These are phyloP conservation scores for Sporothrix dimorphospora DNA, from an alignment of 2,329 filamentous ascomycete genomes.

Conservation along the genomic window DNA sequence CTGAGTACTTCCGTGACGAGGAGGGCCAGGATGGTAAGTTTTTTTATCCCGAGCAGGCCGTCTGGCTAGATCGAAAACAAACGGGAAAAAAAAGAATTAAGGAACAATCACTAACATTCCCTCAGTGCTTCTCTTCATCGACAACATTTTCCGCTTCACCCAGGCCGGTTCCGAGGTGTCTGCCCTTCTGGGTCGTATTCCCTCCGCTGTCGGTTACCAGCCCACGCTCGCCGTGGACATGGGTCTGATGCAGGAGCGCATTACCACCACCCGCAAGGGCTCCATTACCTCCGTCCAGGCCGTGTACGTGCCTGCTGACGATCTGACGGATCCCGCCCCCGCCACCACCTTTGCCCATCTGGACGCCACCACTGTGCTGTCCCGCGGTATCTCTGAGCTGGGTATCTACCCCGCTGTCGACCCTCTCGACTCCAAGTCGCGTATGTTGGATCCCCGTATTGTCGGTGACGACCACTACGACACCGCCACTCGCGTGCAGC, in stretches of 20 bases:
- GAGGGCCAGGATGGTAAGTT: constrained; percentile 82
- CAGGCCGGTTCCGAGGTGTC: constrained; percentile 99
- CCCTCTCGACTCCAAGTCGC: constrained; percentile 98
- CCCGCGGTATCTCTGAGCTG: constrained; percentile 99
- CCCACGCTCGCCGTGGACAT: constrained; percentile 98
- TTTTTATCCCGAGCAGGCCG: no score
- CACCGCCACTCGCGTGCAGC: constrained; percentile 91
- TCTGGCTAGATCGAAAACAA: no score
- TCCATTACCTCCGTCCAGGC: constrained; percentile 99
- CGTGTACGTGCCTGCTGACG: constrained; percentile 99
- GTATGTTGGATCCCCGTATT: constrained; percentile 99
- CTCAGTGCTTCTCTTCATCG: constrained; percentile 96
- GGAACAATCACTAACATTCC: not conserved
- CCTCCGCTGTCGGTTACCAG: constrained; percentile 99
- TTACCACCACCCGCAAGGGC: constrained; percentile 98
- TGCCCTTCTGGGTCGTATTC: constrained; percentile 98
- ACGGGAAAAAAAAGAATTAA: no score
- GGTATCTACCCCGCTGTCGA: constrained; percentile 99
- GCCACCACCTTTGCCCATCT: constrained; percentile 99
- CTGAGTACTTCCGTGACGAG: constrained; percentile 78
- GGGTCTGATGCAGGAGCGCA: constrained; percentile 99
- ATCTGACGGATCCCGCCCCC: constrained; percentile 99
- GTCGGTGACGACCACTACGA: constrained; percentile 98
- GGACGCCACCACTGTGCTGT: constrained; percentile 99
- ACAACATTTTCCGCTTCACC: constrained; percentile 99